phyloP scores from a whole-genome alignment of 805 yeast genomes.

The Kodamaea kaohsiungensis region DNA sequence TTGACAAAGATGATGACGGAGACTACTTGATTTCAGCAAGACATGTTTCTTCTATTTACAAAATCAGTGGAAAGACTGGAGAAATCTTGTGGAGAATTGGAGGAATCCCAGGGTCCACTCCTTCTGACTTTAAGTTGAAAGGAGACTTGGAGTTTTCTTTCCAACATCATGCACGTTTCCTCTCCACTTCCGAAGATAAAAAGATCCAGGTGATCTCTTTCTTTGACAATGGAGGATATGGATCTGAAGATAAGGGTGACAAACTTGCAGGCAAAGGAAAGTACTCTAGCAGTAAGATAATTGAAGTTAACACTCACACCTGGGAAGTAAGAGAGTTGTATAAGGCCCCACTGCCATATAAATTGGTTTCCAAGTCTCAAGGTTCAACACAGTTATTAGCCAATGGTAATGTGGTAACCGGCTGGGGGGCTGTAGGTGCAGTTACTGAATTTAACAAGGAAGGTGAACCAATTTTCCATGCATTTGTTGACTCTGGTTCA shows the following conservation, averaged over 20 bases:
- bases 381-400: slow-evolving; percentile 34
- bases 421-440: slow-evolving; percentile 42
- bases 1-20: slow-evolving; percentile 36
- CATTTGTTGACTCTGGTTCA: slow-evolving; percentile 31
- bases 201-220: slow-evolving; percentile 31
- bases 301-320: slow-evolving; percentile 29
- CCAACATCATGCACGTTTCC: slow-evolving; percentile 39
- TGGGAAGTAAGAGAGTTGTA: slow-evolving; percentile 27
- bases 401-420: slow-evolving; percentile 34
- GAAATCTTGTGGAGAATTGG: slow-evolving; percentile 37
- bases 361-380: slow-evolving; percentile 29
- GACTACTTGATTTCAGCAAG: slow-evolving; percentile 38
- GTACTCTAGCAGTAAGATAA: slow-evolving; percentile 34
- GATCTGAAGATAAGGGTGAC: slow-evolving; percentile 32
- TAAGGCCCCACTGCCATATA: slow-evolving; percentile 25
- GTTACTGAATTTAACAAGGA: slow-evolving; percentile 33
- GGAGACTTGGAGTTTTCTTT: slow-evolving; percentile 30
- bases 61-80: slow-evolving; percentile 36
- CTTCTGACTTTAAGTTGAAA: slow-evolving; percentile 18
- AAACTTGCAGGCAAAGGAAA: slow-evolving; percentile 20
- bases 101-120: slow-evolving; percentile 22
- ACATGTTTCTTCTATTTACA: slow-evolving; percentile 34
- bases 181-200: slow-evolving; percentile 21
- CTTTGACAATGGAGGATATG: slow-evolving; percentile 40
- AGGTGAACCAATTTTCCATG: slow-evolving; percentile 32